Conservation (phyloP, 1,139 yeast species). For the Scheffersomyces quercinus region DNA sequence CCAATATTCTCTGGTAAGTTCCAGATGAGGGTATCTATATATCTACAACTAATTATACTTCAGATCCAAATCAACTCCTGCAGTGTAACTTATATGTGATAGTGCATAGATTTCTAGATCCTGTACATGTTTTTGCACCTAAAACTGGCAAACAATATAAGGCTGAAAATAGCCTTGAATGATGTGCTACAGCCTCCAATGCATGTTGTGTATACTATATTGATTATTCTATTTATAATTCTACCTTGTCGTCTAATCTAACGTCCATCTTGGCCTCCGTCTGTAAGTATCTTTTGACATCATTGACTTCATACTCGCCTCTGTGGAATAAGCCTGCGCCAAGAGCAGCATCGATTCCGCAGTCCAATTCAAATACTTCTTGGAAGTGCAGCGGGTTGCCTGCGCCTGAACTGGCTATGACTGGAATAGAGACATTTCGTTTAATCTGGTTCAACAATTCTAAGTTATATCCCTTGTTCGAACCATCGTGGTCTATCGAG, state of each 20-base stretch:
- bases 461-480: constrained; percentile 87
- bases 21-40: too few species aligned
- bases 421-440: constrained; percentile 77
- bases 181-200: too few species aligned
- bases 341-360: constrained; percentile 90
- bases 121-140: too few species aligned
- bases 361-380: constrained; percentile 73
- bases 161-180: too few species aligned
- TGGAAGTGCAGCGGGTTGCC: constrained; percentile 88
- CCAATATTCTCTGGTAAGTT: too few species aligned
- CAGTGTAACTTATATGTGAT: too few species aligned
- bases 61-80: too few species aligned
- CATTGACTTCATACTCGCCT: constrained; percentile 82
- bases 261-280: constrained; percentile 36
- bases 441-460: constrained; percentile 82
- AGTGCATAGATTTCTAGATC: too few species aligned
- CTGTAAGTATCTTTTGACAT: constrained; percentile 70
- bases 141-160: too few species aligned
- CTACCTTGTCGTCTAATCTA: constrained; percentile 32
- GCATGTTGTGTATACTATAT: too few species aligned
- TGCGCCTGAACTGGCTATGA: constrained; percentile 96
- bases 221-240: constrained; percentile 14
- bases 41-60: too few species aligned
- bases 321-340: constrained; percentile 99
- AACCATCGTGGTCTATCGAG: constrained; percentile 95